phyloP scores from a whole-genome alignment of 768 basidiomycete species.

The Austroboletus festivus region DNA sequence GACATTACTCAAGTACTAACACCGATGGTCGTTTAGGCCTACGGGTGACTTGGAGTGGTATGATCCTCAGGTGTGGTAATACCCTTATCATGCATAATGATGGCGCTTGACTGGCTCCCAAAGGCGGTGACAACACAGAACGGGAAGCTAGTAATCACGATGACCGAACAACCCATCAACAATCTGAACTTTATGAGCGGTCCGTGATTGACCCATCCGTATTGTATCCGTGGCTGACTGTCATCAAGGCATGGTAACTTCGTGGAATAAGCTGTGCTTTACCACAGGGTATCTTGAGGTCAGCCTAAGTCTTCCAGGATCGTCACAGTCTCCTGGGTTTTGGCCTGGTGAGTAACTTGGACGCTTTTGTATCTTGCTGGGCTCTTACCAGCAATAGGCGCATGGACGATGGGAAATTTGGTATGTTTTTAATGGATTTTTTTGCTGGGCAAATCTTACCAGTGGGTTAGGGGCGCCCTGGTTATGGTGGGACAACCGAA shows the following conservation, averaged over 20 bases:
- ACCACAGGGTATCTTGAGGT: conserved; percentile 90
- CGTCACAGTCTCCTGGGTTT: conserved; percentile 57
- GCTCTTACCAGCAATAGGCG: conserved; percentile 35
- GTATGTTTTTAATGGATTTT: conserved; percentile 15
- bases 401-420: conserved; percentile 77
- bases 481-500: conserved; percentile 87
- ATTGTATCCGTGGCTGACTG: conserved; percentile 4
- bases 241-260: conserved; percentile 60
- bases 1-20: conserved; percentile 5
- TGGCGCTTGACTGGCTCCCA: conserved; percentile 1
- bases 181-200: conserved; percentile 84
- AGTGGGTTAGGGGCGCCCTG: conserved; percentile 66
- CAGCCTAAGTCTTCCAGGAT: conserved; percentile 71
- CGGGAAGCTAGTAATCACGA: conserved; percentile 80
- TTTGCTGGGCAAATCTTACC: conserved; percentile 9
- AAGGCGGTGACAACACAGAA: conserved; percentile 68
- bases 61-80: conserved; percentile 53
- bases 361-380: background rate
- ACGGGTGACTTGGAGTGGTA: conserved; percentile 87
- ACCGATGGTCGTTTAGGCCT: conserved; percentile 33
- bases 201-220: conserved; percentile 27
- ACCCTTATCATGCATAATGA: background rate
- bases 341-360: conserved; percentile 72
- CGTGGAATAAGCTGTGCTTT: conserved; percentile 96
- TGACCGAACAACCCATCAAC: conserved; percentile 66